Base-by-base conservation (phyloP, 129 eudicot species). In the Lactuca saligna region DNA sequence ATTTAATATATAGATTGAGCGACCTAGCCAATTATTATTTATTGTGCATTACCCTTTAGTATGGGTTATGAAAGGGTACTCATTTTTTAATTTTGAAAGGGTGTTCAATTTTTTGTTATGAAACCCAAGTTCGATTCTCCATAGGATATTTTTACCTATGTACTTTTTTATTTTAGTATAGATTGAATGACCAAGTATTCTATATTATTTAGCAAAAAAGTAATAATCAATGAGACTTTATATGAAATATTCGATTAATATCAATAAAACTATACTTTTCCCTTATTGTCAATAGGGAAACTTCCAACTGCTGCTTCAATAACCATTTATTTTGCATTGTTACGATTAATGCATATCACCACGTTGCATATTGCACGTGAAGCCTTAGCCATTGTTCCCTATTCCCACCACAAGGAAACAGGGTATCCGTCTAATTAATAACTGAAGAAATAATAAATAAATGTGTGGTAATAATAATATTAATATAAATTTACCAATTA, bases 351-450 rank as follows among this genome's bases (percentile, higher is more conserved):
- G 49, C 13, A 16, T 12, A 62, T 34, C 59, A 39, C 37, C 72
- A 67, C 61, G 72, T 54, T 55, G 38, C 65, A 29, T 7, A 42
- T 57, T 14, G 29, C 65, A 57, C 64, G 65, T 56, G 65, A 69
- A 38, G 55, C 58, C 53, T 17, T 56, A 39, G 51, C 67, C 65
- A 13, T 57, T 69, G 65, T 39, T 56, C 55, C 42, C 74, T 37
- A 15, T 14, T 17, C 67, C 6, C 44, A 39, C 32, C 67, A 16
- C 67, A 39, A 62, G 20, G 67, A 39, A 62, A 62, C 67, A n/a
- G 3, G 50, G 25, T 60, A 60, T 10, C 50, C 13, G n/a, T 2
- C 51, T 6, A 46, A 11, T 12, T 12, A 11, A 11, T 46, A 46
- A 42, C n/a, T 46, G 12, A 25, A 44, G 3, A 9, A 44, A 8